phyloP scores from a whole-genome alignment of 2,329 filamentous ascomycete genomes.

The Aphanocladium album region DNA sequence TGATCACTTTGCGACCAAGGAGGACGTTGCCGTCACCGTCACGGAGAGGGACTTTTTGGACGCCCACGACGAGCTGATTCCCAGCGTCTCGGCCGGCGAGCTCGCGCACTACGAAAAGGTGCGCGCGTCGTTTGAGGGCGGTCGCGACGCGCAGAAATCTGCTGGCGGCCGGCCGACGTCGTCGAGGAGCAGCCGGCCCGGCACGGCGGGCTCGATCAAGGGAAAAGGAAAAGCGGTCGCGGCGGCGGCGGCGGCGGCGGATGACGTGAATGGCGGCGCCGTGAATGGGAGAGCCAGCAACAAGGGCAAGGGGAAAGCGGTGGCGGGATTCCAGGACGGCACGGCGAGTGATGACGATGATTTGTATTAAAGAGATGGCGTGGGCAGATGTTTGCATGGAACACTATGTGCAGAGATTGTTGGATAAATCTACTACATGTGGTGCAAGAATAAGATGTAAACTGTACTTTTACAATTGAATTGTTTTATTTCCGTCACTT shows the following conservation, averaged over 20 bases:
- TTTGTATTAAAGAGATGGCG: conserved; percentile 38
- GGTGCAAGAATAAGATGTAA: not conserved
- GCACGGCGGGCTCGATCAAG: conserved; percentile 17
- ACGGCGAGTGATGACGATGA: conserved; percentile 54
- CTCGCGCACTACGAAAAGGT: conserved; percentile 86
- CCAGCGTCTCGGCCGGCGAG: conserved; percentile 88
- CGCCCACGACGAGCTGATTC: conserved; percentile 82
- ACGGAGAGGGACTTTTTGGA: conserved; percentile 81
- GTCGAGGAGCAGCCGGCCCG: conserved; percentile 28
- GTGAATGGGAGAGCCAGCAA: conserved; percentile 25
- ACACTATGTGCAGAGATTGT: not conserved
- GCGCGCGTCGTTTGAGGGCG: conserved; percentile 73
- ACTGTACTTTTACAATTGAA: not conserved
- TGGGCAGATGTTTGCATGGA: not conserved
- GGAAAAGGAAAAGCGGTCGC: conserved; percentile 32
- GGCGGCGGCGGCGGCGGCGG: too few relatives aligned
- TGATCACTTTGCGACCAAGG: conserved; percentile 78
- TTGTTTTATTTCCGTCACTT: not conserved
- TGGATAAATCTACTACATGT: not conserved
- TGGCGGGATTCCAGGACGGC: conserved; percentile 47
- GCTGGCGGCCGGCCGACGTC: conserved; percentile 25
- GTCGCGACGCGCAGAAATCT: conserved; percentile 29
- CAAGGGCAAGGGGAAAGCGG: conserved; percentile 55
- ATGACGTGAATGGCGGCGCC: conserved; percentile 29
- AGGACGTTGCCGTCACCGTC: conserved; percentile 83